phyloP scores from a whole-genome alignment of 1,139 yeast species.

The Meyerozyma smithsonii region DNA sequence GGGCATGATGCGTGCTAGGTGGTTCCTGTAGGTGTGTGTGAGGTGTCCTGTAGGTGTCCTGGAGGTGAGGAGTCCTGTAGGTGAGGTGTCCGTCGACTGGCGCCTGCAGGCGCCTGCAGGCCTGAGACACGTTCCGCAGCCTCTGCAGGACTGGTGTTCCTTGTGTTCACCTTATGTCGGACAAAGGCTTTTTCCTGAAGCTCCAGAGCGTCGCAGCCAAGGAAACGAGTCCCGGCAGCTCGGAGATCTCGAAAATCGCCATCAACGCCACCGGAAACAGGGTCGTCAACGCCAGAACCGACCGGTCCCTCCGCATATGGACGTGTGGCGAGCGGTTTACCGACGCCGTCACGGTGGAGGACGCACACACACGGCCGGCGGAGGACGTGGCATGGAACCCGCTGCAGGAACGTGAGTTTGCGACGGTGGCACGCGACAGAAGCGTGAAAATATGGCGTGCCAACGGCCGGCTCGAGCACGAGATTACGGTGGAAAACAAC shows the following conservation, averaged over 20 bases:
- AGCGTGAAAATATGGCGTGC: slow-evolving; percentile 53
- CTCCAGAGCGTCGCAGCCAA: not conserved
- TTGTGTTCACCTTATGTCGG: not conserved
- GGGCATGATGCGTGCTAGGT: too few relatives aligned
- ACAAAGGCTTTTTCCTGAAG: not conserved
- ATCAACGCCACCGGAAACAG: slow-evolving; percentile 40
- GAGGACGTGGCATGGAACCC: slow-evolving; percentile 62
- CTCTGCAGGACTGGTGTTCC: not conserved
- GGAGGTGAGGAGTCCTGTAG: too few relatives aligned
- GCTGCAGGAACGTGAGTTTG: slow-evolving; percentile 44
- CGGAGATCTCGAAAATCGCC: slow-evolving; percentile 30
- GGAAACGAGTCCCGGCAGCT: slow-evolving; percentile 16
- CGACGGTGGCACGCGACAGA: slow-evolving; percentile 56
- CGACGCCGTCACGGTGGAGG: slow-evolving; percentile 36
- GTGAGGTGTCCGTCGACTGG: too few relatives aligned
- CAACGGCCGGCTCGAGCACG: slow-evolving; percentile 29
- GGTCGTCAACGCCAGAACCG: slow-evolving; percentile 44
- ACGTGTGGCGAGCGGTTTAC: slow-evolving; percentile 23
- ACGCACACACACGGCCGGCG: slow-evolving; percentile 44
- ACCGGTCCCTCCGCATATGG: slow-evolving; percentile 43
- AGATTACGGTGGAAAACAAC: slow-evolving; percentile 23
- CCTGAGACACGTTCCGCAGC: too few relatives aligned
- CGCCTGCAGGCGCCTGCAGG: too few relatives aligned
- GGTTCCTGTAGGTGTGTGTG: too few relatives aligned
- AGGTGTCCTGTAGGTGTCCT: too few relatives aligned